Percentiles rank a stretch among this genome's conserved stretches.
These are phyloP conservation scores for Trichocomaceae sp. DNA, from an alignment of 2,329 filamentous ascomycete species.

Conservation along the genomic window DNA sequence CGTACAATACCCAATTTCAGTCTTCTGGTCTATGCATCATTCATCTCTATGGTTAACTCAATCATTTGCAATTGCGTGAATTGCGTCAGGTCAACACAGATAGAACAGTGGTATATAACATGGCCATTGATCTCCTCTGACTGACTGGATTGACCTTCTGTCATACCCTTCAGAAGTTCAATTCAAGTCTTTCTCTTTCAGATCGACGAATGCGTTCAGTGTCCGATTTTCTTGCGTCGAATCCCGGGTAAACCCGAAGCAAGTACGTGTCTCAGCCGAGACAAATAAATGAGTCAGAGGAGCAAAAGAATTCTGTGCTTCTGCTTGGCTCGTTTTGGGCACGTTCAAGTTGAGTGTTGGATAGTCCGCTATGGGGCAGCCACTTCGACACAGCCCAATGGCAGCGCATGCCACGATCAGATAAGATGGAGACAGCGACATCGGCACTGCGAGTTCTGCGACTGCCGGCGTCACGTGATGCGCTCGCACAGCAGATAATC, in stretches of 20 bases:
- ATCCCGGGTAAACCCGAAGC: not conserved
- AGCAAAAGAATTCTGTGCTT: not conserved
- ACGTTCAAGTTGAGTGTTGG: not conserved
- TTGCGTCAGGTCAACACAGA: no score
- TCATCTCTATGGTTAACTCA: no score
- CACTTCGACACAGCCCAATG: not conserved
- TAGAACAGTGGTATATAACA: no score
- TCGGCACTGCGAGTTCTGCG: constrained; percentile 4
- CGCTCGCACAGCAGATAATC: constrained; percentile 9
- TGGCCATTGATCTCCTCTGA: no score
- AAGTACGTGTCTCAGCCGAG: not conserved
- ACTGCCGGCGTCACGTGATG: constrained; percentile 3
- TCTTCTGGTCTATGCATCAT: not conserved
- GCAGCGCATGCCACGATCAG: not conserved
- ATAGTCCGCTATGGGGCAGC: not conserved
- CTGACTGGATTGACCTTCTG: no score
- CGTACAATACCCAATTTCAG: not conserved
- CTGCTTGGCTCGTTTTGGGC: not conserved
- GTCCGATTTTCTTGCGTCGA: not conserved
- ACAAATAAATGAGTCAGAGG: not conserved
- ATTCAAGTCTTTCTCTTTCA: no score
- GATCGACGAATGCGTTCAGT: no score
- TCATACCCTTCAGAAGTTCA: no score
- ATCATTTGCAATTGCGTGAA: not conserved
- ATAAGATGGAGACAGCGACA: constrained; percentile 13